Evolutionary conservation across 108 stramenopile genomes (phyloP).

Genomic region (Bacterosira constricta): DNA sequence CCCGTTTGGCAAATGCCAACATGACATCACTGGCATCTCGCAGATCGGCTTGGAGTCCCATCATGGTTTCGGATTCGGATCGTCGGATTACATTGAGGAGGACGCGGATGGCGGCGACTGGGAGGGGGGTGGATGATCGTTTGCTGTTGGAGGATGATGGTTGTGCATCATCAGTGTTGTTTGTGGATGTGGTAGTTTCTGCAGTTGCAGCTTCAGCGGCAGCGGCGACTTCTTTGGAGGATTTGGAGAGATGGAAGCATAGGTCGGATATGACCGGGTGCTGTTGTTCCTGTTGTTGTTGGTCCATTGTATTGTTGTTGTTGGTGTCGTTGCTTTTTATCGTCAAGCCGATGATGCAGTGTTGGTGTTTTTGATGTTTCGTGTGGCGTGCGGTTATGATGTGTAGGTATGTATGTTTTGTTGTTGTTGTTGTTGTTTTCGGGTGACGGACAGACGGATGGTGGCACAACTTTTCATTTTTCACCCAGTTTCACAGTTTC

Average conservation of each 20-base stretch:
- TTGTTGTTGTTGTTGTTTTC: too few species aligned
- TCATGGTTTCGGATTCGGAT: conserved; percentile 82
- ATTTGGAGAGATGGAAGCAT: conserved; percentile 25
- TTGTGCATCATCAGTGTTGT: background rate
- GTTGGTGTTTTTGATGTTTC: too few species aligned
- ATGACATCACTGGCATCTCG: conserved; percentile 68
- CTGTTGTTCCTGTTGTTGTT: conserved; percentile 1
- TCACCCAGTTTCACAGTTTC: too few species aligned
- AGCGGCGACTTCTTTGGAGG: background rate
- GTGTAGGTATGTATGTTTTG: too few species aligned
- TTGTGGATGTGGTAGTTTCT: background rate
- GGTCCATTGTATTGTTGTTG: background rate
- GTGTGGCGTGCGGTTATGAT: too few species aligned
- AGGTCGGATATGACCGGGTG: conserved; percentile 45
- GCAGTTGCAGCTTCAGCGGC: background rate
- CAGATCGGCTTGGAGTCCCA: conserved; percentile 85
- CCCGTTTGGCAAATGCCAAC: conserved; percentile 54
- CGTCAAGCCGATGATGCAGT: too few species aligned
- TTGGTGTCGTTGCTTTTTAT: too few species aligned
- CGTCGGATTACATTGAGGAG: conserved; percentile 85
- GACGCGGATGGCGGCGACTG: conserved; percentile 88
- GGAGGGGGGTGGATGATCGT: conserved; percentile 63
- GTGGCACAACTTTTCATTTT: too few species aligned
- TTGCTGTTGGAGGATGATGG: conserved; percentile 8
- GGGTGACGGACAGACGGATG: too few species aligned